Evolutionary conservation across 768 basidiomycete species (phyloP).

Genomic region (Rhizopogon salebrosus): DNA sequence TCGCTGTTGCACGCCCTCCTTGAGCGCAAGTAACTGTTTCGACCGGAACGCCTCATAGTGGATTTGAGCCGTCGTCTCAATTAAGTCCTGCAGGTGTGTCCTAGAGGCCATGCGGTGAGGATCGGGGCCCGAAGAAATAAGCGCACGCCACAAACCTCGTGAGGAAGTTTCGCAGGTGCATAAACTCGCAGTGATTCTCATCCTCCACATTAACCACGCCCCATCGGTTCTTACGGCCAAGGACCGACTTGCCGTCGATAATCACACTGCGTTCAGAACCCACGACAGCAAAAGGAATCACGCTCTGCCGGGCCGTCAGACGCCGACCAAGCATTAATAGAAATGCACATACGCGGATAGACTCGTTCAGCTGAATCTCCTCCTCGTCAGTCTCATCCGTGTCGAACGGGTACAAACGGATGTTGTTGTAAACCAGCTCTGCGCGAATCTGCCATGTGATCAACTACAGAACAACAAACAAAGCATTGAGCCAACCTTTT

Average conservation of each 20-base stretch:
- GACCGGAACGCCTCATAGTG: constrained; percentile 99
- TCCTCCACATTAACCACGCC: constrained; percentile 98
- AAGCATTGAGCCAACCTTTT: constrained; percentile 50
- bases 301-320: constrained; percentile 46
- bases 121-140: not conserved
- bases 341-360: constrained; percentile 66
- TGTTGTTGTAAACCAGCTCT: constrained; percentile 86
- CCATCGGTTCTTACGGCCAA: constrained; percentile 97
- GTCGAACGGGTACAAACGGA: constrained; percentile 95
- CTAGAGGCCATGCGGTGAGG: constrained; percentile 30
- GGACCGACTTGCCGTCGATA: constrained; percentile 92
- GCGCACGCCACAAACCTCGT: constrained; percentile 51
- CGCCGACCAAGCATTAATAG: not conserved
- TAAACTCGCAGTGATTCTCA: constrained; percentile 95
- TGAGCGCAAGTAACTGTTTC: constrained; percentile 94
- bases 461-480: constrained; percentile 1
- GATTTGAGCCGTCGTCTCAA: constrained; percentile 98
- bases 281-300: constrained; percentile 95
- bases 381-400: constrained; percentile 94
- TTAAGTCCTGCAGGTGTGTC: constrained; percentile 96
- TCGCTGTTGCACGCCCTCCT: constrained; percentile 84
- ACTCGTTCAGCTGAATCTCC: constrained; percentile 84
- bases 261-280: constrained; percentile 96
- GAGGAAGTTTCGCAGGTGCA: constrained; percentile 95
- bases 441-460: constrained; percentile 71